Evolutionary conservation across 1,284 basidiomycete genomes (phyloP).

Genomic region (Naganishia sp.): DNA sequence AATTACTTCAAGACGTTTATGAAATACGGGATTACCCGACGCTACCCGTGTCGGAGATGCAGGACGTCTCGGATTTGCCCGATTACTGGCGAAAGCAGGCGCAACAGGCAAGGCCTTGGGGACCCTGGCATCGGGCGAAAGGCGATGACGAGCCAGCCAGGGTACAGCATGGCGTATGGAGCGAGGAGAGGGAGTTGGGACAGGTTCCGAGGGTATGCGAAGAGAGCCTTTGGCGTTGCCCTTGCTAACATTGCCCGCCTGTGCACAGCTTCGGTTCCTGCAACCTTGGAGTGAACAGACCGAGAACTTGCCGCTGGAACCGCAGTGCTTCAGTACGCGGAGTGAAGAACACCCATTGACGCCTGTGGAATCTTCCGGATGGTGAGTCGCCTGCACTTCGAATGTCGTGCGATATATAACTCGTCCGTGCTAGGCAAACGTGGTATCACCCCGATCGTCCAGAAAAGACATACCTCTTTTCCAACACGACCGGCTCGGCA

Average conservation of each 20-base stretch:
- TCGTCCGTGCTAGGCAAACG: conserved; percentile 35
- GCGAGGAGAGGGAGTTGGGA: conserved; percentile 43
- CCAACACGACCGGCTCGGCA: conserved; percentile 41
- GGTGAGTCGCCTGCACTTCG: conserved; percentile 29
- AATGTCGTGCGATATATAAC: neutral
- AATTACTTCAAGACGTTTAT: conserved; percentile 9
- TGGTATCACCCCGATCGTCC: conserved; percentile 48
- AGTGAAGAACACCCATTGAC: conserved; percentile 38
- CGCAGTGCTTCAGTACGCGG: conserved; percentile 35
- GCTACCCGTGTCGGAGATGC: neutral
- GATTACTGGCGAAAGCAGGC: conserved; percentile 23
- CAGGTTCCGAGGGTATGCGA: conserved; percentile 43
- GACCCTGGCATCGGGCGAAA: conserved; percentile 27
- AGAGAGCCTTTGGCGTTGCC: too few species aligned
- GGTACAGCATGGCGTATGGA: conserved; percentile 48
- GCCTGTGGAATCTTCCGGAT: conserved; percentile 42
- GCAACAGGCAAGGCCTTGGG: conserved; percentile 30
- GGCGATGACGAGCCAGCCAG: conserved; percentile 28
- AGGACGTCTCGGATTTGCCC: neutral
- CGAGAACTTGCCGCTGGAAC: conserved; percentile 30
- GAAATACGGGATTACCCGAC: neutral
- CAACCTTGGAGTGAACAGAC: conserved; percentile 30
- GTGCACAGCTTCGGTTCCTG: conserved; percentile 28
- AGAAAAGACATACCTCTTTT: conserved; percentile 51
- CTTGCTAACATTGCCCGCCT: neutral